phyloP scores from a whole-genome alignment of 768 basidiomycete genomes.

The Boletus rubescentipes region DNA sequence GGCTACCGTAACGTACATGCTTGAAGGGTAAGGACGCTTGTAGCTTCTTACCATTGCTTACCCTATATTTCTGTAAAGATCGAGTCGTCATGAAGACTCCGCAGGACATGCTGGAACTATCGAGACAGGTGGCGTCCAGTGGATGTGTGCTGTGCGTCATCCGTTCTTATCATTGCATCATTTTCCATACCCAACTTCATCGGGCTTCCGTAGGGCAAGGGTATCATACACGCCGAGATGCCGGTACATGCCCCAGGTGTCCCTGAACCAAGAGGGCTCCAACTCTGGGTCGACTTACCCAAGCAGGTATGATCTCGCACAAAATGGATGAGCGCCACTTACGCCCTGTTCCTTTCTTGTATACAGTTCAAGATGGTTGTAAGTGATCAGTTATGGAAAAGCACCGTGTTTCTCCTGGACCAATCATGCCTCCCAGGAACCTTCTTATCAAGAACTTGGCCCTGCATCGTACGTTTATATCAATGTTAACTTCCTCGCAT shows the following conservation, averaged over 20 bases:
- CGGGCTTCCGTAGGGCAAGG: slow-evolving; percentile 44
- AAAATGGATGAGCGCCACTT: slow-evolving; percentile 12
- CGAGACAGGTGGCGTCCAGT: slow-evolving; percentile 83
- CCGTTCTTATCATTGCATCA: neutral
- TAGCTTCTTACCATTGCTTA: neutral
- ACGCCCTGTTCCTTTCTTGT: slow-evolving; percentile 23
- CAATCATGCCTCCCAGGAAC: slow-evolving; percentile 46
- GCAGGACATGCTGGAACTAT: slow-evolving; percentile 81
- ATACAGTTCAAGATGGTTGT: slow-evolving; percentile 73
- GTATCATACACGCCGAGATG: slow-evolving; percentile 88
- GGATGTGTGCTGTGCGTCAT: slow-evolving; percentile 80
- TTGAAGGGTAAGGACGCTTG: slow-evolving; percentile 57
- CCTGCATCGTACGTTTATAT: slow-evolving; percentile 50
- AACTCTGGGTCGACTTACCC: slow-evolving; percentile 85
- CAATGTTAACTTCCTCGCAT: slow-evolving; percentile 1
- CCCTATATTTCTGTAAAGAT: slow-evolving; percentile 35
- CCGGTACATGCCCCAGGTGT: slow-evolving; percentile 68
- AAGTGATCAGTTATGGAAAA: slow-evolving; percentile 22
- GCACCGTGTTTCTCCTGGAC: neutral
- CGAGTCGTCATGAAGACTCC: slow-evolving; percentile 88
- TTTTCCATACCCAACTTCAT: neutral
- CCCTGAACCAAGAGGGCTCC: slow-evolving; percentile 79
- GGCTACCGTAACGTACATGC: slow-evolving; percentile 86
- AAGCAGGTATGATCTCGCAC: slow-evolving; percentile 47
- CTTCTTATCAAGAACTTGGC: slow-evolving; percentile 80